Evolutionary conservation across 2,329 filamentous ascomycete species (phyloP).

Genomic region (Didymella sp.): DNA sequence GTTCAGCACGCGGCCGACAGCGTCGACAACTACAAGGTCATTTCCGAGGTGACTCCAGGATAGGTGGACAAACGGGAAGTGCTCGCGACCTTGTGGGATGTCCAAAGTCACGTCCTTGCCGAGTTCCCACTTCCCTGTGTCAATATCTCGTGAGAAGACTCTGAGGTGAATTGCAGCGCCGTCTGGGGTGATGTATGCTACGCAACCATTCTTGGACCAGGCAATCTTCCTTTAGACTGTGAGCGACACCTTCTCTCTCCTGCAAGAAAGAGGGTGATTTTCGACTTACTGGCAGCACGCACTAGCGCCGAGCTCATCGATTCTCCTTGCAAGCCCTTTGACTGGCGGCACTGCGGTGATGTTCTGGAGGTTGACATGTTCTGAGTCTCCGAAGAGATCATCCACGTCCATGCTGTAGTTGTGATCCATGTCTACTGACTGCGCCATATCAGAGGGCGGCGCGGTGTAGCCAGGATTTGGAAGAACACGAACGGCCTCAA

Average conservation of each 20-base stretch:
- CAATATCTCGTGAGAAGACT: slow-evolving; percentile 72
- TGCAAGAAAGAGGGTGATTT: neutral
- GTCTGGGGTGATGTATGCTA: slow-evolving; percentile 79
- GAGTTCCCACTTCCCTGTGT: slow-evolving; percentile 76
- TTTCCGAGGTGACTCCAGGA: slow-evolving; percentile 79
- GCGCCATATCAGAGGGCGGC: slow-evolving; percentile 3
- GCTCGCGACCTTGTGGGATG: slow-evolving; percentile 66
- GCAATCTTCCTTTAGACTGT: slow-evolving; percentile 71
- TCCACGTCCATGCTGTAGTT: slow-evolving; percentile 50
- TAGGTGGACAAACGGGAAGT: slow-evolving; percentile 76
- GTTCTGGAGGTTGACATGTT: slow-evolving; percentile 67
- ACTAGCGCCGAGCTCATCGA: slow-evolving; percentile 77
- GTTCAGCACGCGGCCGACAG: slow-evolving; percentile 77
- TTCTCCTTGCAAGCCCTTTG: slow-evolving; percentile 72
- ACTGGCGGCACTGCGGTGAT: slow-evolving; percentile 60
- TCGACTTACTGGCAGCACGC: slow-evolving; percentile 81
- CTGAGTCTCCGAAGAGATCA: slow-evolving; percentile 58
- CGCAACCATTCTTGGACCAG: slow-evolving; percentile 87
- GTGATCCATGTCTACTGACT: slow-evolving; percentile 62
- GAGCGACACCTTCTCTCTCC: no score
- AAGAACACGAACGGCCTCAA: neutral
- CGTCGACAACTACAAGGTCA: slow-evolving; percentile 84
- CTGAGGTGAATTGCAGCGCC: slow-evolving; percentile 74
- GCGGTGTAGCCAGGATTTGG: neutral
- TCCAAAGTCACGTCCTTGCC: slow-evolving; percentile 74